Evolutionary conservation across 805 yeast genomes (phyloP).

Genomic region (Suhomyces emberorum): DNA sequence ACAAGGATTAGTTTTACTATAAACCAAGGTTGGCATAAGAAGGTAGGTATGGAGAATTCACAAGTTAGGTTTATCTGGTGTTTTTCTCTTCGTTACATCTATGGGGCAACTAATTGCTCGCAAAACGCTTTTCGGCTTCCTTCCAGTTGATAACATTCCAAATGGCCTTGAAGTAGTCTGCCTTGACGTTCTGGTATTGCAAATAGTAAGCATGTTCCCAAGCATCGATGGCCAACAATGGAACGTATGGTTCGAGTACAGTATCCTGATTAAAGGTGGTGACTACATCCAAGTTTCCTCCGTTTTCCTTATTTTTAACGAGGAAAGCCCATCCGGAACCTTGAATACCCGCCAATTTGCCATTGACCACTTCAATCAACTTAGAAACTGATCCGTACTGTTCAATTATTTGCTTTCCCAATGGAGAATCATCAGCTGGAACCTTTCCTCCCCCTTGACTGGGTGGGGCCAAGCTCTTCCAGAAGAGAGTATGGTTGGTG

Average conservation of each 20-base stretch:
- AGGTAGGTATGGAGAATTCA: too few relatives aligned
- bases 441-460: conserved; percentile 38
- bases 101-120: neutral
- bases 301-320: conserved; percentile 44
- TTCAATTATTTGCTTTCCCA: conserved; percentile 34
- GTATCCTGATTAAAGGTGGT: conserved; percentile 50
- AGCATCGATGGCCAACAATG: conserved; percentile 50
- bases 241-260: conserved; percentile 40
- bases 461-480: conserved; percentile 48
- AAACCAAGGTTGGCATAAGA: too few relatives aligned
- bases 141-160: conserved; percentile 52
- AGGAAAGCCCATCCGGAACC: conserved; percentile 55
- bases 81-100: neutral
- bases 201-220: conserved; percentile 56
- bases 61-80: too few relatives aligned
- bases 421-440: conserved; percentile 24
- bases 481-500: conserved; percentile 48
- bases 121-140: conserved; percentile 46
- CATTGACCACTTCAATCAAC: conserved; percentile 39
- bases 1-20: too few relatives aligned
- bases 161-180: conserved; percentile 47
- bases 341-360: conserved; percentile 47
- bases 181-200: conserved; percentile 51
- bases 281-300: conserved; percentile 41
- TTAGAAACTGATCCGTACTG: conserved; percentile 47